Percentiles rank a stretch among this genome's conserved stretches.
Conservation (phyloP, 2,329 filamentous ascomycete genomes). For the Trichoderma koningii region DNA sequence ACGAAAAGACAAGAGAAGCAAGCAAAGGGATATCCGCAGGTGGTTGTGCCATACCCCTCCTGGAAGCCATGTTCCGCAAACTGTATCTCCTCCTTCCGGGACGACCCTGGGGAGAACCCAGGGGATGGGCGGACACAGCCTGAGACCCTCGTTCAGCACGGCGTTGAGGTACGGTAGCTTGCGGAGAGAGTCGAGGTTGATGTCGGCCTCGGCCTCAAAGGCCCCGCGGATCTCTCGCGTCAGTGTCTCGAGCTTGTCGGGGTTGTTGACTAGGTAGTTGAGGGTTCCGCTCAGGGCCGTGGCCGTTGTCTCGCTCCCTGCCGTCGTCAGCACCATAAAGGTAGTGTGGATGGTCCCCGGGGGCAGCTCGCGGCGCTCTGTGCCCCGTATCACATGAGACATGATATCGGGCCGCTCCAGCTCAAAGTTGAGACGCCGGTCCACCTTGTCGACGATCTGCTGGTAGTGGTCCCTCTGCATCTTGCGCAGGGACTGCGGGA, state of each 20-base stretch:
- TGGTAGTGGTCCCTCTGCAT: conserved; percentile 8
- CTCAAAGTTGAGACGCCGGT: conserved; percentile 30
- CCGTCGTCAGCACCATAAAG: conserved; percentile 33
- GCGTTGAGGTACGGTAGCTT: conserved; percentile 50
- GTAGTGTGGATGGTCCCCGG: conserved; percentile 40
- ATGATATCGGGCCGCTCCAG: conserved; percentile 35
- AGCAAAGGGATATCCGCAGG: conserved; percentile 29
- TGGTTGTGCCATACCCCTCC: conserved; percentile 34
- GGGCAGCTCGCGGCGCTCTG: conserved; percentile 35
- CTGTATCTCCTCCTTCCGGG: conserved; percentile 35
- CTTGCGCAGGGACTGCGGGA: conserved; percentile 4
- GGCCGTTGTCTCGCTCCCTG: conserved; percentile 40
- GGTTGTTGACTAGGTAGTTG: conserved; percentile 38
- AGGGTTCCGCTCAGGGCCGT: conserved; percentile 35
- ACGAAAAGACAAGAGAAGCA: too few relatives aligned
- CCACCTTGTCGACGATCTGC: conserved; percentile 35
- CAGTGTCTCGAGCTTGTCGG: conserved; percentile 37
- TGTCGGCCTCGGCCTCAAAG: conserved; percentile 27
- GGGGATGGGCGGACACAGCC: conserved; percentile 50
- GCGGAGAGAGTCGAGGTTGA: conserved; percentile 25
- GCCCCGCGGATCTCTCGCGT: conserved; percentile 37
- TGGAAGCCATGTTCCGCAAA: conserved; percentile 41
- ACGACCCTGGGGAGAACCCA: conserved; percentile 42
- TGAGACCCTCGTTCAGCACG: conserved; percentile 51
- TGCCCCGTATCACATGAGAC: conserved; percentile 37